Evolutionary conservation across 2,329 filamentous ascomycete species (phyloP), one percentile per base, ranked within the genome.

Genomic region (Onygenales sp.): DNA sequence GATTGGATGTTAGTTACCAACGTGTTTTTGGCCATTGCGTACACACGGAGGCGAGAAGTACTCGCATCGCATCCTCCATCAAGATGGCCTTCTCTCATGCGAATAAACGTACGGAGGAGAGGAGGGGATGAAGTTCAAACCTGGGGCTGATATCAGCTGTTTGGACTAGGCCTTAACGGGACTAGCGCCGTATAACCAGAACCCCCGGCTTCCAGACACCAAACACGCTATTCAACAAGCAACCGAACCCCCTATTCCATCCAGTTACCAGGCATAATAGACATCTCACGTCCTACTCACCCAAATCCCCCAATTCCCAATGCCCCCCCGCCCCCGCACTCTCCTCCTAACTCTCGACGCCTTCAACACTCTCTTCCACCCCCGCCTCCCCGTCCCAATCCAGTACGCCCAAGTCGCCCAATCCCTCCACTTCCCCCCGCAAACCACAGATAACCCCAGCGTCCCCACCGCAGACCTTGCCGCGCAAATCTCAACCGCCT

Each of bases 331-430:
- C 13, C 21, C 21, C 21, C 51, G 47, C 8, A 55, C 55, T 21
- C 52, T 75, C 31, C 67, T 75, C 36, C 62, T 75, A 17, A 75
- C 73, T 36, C 60, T 75, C 42, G 73, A 76, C 60, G 73, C 73
- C 36, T 73, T 75, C 54, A 68, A 66, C 21, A 76, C 73, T 2
- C 56, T 76, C 47, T 75, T 75, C 59, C 59, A 69, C 50, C 73
- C 73, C 0, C 67, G 67, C 53, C 58, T 60, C 3, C 66, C 72
- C 1, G 60, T 75, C 35, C 61, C 68, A 6, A 60, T 64, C 7
- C 70, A 73, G 58, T 76, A 76, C 61, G 62, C 68, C 31, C 57
- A 66, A 9, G 61, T 66, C 47, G 72, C 72, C 11, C 62, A 66
- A 54, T 52, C 63, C 52, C 71, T 67, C 57, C 7, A 17, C 31